Evolutionary conservation across 306 rosid genomes (phyloP), one percentile per base, ranked within the genome.

Genomic region (Oxytropis ochrocephala): DNA sequence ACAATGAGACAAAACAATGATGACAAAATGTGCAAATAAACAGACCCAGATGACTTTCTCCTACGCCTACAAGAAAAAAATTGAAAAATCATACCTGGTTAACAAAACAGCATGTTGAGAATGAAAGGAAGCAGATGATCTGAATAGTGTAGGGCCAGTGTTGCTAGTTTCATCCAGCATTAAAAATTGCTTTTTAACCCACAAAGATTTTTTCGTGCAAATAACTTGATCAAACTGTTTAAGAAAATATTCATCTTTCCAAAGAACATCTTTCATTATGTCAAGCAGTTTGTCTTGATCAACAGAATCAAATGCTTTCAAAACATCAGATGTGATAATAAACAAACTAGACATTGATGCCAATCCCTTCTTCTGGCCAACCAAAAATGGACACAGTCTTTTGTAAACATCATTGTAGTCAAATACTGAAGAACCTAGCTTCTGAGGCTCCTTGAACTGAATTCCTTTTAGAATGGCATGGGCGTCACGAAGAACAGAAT

Each of bases 351-450:
- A 89, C 78, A 72, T 53, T 54, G 59, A 8, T 32, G 67, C 44
- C 50, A 63, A 55, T 21, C 77, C 79, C 21, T 77, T 81, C 84
- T 79, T 85, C 19, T 77, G 76, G 59, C 62, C 80, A 80, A 77
- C 60, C 70, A 85, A 64, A 80, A 88, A 88, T 24, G 89, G 82
- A 36, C 91, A 81, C 17, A 93, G 67, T 68, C 80, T 90, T 78
- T 49, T 78, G 54, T 93, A 93, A 59, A 86, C 84, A 75, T 85
- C 97, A 82, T 88, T 88, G 81, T 93, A 93, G 68, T 93, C 89
- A 78, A 93, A 93, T 65, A 93, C 94, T 3, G 98, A 93, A 47
- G 98, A 85, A 62, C 98, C 98, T 68, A 93, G 74, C 51, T 79
- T 84, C 79, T 81, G 81, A 19, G 94, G 87, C 66, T 85, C 90